phyloP scores from a whole-genome alignment of 768 basidiomycete species.

The Sarcomyxa edulis region DNA sequence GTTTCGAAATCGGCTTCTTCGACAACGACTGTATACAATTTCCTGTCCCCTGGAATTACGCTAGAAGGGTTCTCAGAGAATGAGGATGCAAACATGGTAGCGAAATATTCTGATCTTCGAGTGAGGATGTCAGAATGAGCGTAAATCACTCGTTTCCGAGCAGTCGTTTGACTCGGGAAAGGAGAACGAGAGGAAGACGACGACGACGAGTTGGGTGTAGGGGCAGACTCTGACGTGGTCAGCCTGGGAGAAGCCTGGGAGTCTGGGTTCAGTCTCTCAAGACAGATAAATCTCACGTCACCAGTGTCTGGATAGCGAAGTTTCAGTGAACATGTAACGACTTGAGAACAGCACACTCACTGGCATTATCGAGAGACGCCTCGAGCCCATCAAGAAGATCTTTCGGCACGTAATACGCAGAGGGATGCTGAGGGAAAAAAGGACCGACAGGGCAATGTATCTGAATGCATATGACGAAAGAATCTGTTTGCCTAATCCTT shows the following conservation, averaged over 20 bases:
- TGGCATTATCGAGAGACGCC: slow-evolving; percentile 66
- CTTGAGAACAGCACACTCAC: slow-evolving; percentile 30
- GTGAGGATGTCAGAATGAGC: slow-evolving; percentile 76
- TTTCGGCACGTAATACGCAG: slow-evolving; percentile 57
- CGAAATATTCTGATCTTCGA: slow-evolving; percentile 74
- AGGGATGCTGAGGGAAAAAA: slow-evolving; percentile 62
- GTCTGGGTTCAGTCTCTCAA: slow-evolving; percentile 42
- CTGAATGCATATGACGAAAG: slow-evolving; percentile 69
- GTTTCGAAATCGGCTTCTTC: slow-evolving; percentile 78
- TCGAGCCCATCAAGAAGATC: slow-evolving; percentile 67
- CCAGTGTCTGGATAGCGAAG: slow-evolving; percentile 48
- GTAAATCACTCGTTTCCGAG: slow-evolving; percentile 70
- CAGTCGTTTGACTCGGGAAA: slow-evolving; percentile 40
- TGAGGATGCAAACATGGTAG: slow-evolving; percentile 65
- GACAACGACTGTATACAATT: slow-evolving; percentile 61
- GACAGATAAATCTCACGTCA: slow-evolving; percentile 71
- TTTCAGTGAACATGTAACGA: background rate
- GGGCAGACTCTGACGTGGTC: slow-evolving; percentile 19
- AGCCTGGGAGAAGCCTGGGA: slow-evolving; percentile 18
- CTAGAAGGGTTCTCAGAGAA: slow-evolving; percentile 54
- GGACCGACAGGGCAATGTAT: slow-evolving; percentile 59
- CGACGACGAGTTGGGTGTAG: slow-evolving; percentile 29
- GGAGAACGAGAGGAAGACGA: slow-evolving; percentile 37
- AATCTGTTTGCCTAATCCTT: slow-evolving; percentile 55
- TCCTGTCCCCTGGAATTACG: slow-evolving; percentile 39